Evolutionary conservation across 2,329 filamentous ascomycete species (phyloP).

Genomic region (Epichloe elymi): DNA sequence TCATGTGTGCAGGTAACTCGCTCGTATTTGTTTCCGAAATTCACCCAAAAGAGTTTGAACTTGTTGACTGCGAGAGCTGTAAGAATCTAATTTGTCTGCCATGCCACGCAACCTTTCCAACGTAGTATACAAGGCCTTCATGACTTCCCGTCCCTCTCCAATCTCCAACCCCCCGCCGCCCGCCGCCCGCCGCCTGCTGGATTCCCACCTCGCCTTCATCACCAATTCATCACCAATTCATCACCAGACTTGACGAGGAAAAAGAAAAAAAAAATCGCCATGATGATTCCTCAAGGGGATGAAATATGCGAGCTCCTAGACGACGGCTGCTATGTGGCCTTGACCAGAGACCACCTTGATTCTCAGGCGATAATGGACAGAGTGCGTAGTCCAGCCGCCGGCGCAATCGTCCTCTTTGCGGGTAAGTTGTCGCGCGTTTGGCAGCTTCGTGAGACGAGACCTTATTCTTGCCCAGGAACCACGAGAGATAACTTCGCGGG

Average conservation of each 20-base stretch:
- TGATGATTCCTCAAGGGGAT: constrained; percentile 8
- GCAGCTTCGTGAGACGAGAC: constrained; percentile 6
- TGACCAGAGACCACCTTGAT: constrained; percentile 52
- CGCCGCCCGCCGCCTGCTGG: not conserved
- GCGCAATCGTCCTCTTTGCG: constrained; percentile 65
- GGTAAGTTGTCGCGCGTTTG: constrained; percentile 30
- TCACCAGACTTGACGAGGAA: not conserved
- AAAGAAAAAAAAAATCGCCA: not conserved
- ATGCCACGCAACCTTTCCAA: too few species aligned
- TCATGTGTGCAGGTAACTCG: too few species aligned
- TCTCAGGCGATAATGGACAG: constrained; percentile 44
- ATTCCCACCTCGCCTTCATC: not conserved
- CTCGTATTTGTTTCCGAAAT: too few species aligned
- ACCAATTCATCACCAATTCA: not conserved
- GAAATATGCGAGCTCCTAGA: constrained; percentile 29
- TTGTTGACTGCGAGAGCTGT: too few species aligned
- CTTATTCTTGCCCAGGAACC: constrained; percentile 39
- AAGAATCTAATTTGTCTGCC: too few species aligned
- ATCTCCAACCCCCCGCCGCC: too few species aligned
- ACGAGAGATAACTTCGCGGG: constrained; percentile 63
- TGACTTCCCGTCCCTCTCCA: not conserved
- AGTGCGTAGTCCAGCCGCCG: constrained; percentile 60
- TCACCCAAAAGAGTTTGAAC: too few species aligned
- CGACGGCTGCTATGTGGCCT: constrained; percentile 48
- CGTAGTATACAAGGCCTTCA: not conserved